Conservation (phyloP, 2,329 filamentous ascomycete species). For the Monilinia fructigena region DNA sequence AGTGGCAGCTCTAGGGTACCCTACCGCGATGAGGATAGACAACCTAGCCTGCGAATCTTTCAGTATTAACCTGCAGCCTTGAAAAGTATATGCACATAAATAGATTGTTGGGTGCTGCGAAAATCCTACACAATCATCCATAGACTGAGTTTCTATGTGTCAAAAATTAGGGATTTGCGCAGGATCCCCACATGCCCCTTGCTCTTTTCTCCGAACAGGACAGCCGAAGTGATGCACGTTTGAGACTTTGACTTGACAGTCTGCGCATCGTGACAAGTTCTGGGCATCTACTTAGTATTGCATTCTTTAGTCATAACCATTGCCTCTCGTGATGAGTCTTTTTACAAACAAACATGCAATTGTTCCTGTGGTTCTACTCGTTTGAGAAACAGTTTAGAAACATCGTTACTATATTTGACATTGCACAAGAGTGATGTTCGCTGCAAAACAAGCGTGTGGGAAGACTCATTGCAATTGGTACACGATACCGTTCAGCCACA, state of each 20-base stretch:
- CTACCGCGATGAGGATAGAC: too few relatives aligned
- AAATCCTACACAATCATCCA: too few relatives aligned
- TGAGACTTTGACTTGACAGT: neutral
- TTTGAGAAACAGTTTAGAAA: neutral
- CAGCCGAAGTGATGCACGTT: neutral
- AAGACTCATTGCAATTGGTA: conserved; percentile 7
- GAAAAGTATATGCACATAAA: too few relatives aligned
- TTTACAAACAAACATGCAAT: neutral
- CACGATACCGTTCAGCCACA: conserved; percentile 11
- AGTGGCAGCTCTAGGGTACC: too few relatives aligned
- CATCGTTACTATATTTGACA: neutral
- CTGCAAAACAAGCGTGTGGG: neutral
- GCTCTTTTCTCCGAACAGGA: neutral
- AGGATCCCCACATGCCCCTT: conserved; percentile 1
- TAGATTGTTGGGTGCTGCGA: too few relatives aligned
- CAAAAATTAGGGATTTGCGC: neutral
- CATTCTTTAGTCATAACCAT: neutral
- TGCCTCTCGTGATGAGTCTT: too few relatives aligned
- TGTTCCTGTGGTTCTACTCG: neutral
- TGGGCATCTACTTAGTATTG: neutral
- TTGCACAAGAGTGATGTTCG: neutral
- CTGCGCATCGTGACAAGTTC: neutral
- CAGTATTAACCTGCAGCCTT: too few relatives aligned
- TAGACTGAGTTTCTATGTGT: conserved; percentile 14
- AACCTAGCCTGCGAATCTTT: too few relatives aligned